A percentile compares a stretch with the other conserved stretches of the same genome.
Evolutionary conservation across 139 green algal species (phyloP).

Genomic region (Yamagishiella unicocca): DNA sequence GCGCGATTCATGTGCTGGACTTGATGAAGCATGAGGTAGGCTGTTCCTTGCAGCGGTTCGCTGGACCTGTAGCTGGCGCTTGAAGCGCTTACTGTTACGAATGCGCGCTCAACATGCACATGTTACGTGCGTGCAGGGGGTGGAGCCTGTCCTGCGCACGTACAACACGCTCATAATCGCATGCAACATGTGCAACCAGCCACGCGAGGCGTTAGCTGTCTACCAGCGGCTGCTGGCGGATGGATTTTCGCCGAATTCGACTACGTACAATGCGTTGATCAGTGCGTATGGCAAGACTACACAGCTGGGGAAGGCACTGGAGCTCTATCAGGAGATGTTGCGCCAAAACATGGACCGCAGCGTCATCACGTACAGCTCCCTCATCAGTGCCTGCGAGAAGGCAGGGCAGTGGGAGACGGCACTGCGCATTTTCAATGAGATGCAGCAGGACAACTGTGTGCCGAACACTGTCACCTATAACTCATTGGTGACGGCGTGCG

Average conservation of each 20-base stretch:
- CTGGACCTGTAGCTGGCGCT: no score
- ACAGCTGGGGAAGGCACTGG: slow-evolving; percentile 69
- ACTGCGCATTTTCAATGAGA: slow-evolving; percentile 87
- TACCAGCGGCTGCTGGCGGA: slow-evolving; percentile 69
- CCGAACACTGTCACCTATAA: slow-evolving; percentile 85
- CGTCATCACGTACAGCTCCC: slow-evolving; percentile 87
- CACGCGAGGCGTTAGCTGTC: slow-evolving; percentile 74
- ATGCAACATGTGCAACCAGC: slow-evolving; percentile 90
- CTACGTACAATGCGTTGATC: slow-evolving; percentile 85
- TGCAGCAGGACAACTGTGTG: slow-evolving; percentile 79
- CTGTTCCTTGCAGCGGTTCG: neutral
- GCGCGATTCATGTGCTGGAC: slow-evolving; percentile 69
- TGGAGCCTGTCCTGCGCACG: slow-evolving; percentile 85
- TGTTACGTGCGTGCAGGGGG: slow-evolving; percentile 65
- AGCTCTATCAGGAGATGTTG: slow-evolving; percentile 79
- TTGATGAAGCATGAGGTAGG: slow-evolving; percentile 64
- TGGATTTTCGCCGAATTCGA: slow-evolving; percentile 73
- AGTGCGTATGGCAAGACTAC: slow-evolving; percentile 74
- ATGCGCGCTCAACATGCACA: no score
- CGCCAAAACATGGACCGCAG: slow-evolving; percentile 69
- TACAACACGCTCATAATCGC: slow-evolving; percentile 93
- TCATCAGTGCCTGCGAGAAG: slow-evolving; percentile 87
- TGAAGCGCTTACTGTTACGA: no score
- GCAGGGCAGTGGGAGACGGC: slow-evolving; percentile 86
- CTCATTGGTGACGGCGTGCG: slow-evolving; percentile 82